Evolutionary conservation across 2,329 filamentous ascomycete species (phyloP), one percentile per base, ranked within the genome.

Genomic region (Ophiocordyceps camponoti-leonardi): DNA sequence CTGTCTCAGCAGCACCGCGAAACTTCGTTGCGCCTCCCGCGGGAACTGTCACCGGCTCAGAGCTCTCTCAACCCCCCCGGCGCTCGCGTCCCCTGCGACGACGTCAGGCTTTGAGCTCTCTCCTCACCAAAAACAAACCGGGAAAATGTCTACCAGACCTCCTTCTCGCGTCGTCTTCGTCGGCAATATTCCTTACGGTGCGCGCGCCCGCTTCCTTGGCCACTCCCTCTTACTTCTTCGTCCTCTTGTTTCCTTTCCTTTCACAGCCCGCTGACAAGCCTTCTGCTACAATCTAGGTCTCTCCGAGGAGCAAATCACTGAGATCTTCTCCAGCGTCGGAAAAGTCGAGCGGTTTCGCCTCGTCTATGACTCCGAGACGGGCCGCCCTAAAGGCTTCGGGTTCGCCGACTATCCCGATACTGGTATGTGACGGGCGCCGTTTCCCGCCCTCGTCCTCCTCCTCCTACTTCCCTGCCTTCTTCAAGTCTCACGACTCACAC

Each of bases 321-420:
- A 95, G 54, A 94, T 94, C 49, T 93, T 96, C 62, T 85, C 81
- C 59, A 83, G 83, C 51, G 87, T 85, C 45, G 92, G 92, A 48
- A 85, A 88, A 52, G 90, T 96, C 1, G 72, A 93, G 48, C 90
- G 84, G 60, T 96, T 96, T 61, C 79, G 90, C 45, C 74, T 96
- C 43, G 90, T 96, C 51, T 93, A 94, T 64, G 93, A 96, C 67
- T 83, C 87, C 45, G 90, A 96, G 58, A 95, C 88, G 3, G 88
- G 90, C 40, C 80, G 86, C 47, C 88, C 92, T 1, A 96, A 95
- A 63, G 92, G 92, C 18, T 98, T 94, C 61, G 92, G 92, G 33
- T 98, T 96, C 56, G 85, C 88, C 57, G 90, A 96, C 61, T 98
- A 94, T 59, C 83, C 86, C 46, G 92, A 96, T 58, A 80, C 85